Base-by-base conservation (phyloP, 805 yeast genomes). In the Blastobotrys attinorum region DNA sequence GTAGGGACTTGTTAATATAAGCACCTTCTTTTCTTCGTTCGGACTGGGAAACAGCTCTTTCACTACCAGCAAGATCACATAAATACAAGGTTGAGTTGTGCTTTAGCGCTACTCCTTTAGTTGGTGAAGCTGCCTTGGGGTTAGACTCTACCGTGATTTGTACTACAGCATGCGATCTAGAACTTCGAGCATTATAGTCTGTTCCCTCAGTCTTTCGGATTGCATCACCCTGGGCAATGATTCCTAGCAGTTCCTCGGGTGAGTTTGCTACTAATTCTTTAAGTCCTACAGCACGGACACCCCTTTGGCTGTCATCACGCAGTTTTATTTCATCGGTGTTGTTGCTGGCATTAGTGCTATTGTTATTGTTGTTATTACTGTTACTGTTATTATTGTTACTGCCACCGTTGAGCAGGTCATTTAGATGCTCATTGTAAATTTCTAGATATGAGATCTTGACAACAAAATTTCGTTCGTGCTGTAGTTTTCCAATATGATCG, bases 31-130 rank as follows among this genome's bases (percentile, higher is more conserved):
- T 86, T 44, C 97, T 69, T 54, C 97, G 73, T 57, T 86, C 96
- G 1, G 69, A 63, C 54, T 81, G 80, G 8, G 76, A 65, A 2
- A 81, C 77, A 0, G 94, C 95, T 42, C 83, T 74, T 63, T 90
- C 98, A n/a, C 95, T 83, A 22, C 98, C 98, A 0, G 98, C 98
- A 56, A 90, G 72, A 64, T 90, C 98, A 67, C 97, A 90, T 44
- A 90, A 70, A 27, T 90, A 85, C 25, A 90, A 73, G 0, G 87
- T 79, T 29, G 88, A 73, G 31, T 68, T 62, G 17, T 36, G 44
- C 8, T 38, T 31, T 16, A 32, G 34, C 31, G 20, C n/a, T 15
- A 15, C 29, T 18, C 4, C 15, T 3, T 5, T 41, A 4, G 27
- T 18, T 3, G 31, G 39, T 10, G 29, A 11, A 17, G 56, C 49